phyloP scores from a whole-genome alignment of 257 asterid genomes.

The Solanum appendiculatum region DNA sequence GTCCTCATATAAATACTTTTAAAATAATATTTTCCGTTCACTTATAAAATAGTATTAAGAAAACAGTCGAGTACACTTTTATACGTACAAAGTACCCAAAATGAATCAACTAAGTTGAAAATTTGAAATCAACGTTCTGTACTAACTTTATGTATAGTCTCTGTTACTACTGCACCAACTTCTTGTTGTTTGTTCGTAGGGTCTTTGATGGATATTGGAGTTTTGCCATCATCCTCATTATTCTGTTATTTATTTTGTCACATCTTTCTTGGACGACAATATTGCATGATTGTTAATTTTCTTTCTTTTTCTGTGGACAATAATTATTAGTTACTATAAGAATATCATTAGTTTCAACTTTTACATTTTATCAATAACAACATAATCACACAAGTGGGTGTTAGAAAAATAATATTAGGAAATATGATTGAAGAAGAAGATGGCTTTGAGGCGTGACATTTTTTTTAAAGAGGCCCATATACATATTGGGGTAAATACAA shows the following conservation, averaged over 20 bases:
- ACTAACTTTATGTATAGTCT: neutral
- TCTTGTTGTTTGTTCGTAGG: neutral
- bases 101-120: neutral
- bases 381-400: too few relatives aligned
- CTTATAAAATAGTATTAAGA: neutral
- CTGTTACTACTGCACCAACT: neutral
- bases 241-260: neutral
- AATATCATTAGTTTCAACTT: too few relatives aligned
- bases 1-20: neutral
- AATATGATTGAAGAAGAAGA: too few relatives aligned
- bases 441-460: too few relatives aligned
- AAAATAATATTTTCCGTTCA: neutral
- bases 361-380: too few relatives aligned
- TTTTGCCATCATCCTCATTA: neutral
- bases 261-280: neutral
- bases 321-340: neutral
- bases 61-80: neutral
- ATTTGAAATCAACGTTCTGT: neutral
- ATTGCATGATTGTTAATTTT: neutral
- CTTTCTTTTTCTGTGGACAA: neutral
- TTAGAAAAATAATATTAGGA: too few relatives aligned
- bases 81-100: neutral
- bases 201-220: neutral
- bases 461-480: too few relatives aligned
- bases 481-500: too few relatives aligned